These are phyloP conservation scores for Ganoderma resinaceum DNA, from an alignment of 1,284 basidiomycete genomes.

Conservation along the genomic window DNA sequence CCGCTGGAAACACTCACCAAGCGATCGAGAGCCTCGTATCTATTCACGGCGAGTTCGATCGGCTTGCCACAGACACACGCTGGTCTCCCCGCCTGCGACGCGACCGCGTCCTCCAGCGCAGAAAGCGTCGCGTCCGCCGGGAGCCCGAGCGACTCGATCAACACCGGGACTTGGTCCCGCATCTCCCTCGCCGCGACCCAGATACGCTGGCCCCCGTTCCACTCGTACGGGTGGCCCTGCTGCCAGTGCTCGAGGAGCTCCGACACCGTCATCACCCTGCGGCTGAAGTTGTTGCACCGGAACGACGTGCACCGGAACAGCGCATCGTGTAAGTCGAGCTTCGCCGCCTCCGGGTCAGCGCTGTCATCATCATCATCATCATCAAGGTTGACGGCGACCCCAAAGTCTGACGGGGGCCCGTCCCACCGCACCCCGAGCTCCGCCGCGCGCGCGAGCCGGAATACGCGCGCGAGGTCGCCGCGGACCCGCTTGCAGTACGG, in stretches of 20 bases:
- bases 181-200: neutral
- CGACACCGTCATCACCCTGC: neutral
- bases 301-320: constrained; percentile 13
- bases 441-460: neutral
- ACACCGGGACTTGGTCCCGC: neutral
- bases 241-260: constrained; percentile 20
- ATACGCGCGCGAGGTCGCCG: constrained; percentile 1
- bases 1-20: neutral
- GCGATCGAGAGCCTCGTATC: neutral
- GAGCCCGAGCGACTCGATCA: neutral
- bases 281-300: neutral
- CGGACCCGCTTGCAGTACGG: neutral
- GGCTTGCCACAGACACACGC: constrained; percentile 4
- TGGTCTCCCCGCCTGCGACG: neutral
- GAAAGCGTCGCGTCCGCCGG: constrained; percentile 4
- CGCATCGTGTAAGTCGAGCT: constrained; percentile 5
- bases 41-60: neutral
- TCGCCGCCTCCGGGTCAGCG: neutral
- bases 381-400: neutral
- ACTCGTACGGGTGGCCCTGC: neutral
- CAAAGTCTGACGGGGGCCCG: no score
- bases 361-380: no score
- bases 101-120: neutral
- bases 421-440: neutral
- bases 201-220: neutral